Evolutionary conservation across 2,329 filamentous ascomycete genomes (phyloP), one percentile per base, ranked within the genome.

Genomic region (Claviceps pusilla): DNA sequence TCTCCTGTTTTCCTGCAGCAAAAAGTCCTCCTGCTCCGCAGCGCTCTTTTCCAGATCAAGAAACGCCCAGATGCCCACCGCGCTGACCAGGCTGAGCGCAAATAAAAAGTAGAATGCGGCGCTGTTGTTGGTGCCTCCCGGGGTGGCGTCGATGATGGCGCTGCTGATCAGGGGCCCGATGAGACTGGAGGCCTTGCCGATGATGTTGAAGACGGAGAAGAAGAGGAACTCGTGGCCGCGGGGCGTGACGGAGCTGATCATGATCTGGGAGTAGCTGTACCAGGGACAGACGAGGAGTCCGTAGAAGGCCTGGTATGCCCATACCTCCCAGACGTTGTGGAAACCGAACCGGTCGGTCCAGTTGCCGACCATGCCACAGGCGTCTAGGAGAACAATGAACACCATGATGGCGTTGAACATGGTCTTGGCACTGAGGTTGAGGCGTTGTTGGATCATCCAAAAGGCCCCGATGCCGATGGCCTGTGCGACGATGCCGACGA

Each of bases 181-280:
- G 59, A 85, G 86, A 1, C 76, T 79, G 7, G 76, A 81, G 0
- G 82, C 82, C 67, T 86, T 86, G 48, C 82, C 82, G 33, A 85
- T 77, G 60, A 86, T 83, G 57, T 76, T 81, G 67, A 86, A 86
- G 1, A 86, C 66, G 49, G 74, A 78, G 73, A 86, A 87, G 71
- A 86, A 86, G 11, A 86, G 68, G 60, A 84, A 85, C 59, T 86
- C 83, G 61, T 84, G 80, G 42, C 82, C 82, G 6, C 79, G 73
- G 0, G 83, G 83, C 0, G 82, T 84, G 2, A 86, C 80, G 59
- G 84, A 83, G 3, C 76, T 80, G 59, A 86, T 86, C 76, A 86
- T 82, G 60, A 82, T 85, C 63, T 86, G 82, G 0, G 76, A 79
- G 65, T 86, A 86, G 50, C 78, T 80, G 65, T 85, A 86, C 82